phyloP scores from a whole-genome alignment of 192 early-diverging fungal genomes.

The Podila epicladia region DNA sequence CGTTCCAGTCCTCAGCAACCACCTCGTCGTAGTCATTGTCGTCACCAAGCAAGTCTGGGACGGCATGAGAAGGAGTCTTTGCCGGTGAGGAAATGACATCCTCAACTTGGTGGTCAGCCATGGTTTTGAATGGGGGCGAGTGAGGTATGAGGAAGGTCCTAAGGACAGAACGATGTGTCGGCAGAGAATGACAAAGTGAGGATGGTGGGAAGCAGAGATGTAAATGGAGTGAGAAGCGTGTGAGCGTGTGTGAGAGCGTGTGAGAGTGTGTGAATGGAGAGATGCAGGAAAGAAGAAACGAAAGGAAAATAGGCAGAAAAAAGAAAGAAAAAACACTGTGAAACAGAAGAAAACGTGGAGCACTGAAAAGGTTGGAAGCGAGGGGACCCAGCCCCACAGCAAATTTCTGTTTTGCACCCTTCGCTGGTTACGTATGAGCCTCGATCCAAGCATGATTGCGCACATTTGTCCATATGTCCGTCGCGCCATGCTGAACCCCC shows the following conservation, averaged over 20 bases:
- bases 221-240: neutral
- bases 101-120: neutral
- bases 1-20: slow-evolving; percentile 45
- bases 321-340: neutral
- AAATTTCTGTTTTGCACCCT: too few relatives aligned
- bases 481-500: too few relatives aligned
- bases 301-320: slow-evolving; percentile 7
- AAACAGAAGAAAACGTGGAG: slow-evolving; percentile 3
- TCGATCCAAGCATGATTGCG: too few relatives aligned
- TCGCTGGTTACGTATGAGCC: too few relatives aligned
- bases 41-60: neutral
- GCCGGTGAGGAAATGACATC: neutral
- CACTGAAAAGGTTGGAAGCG: neutral
- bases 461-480: too few relatives aligned
- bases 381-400: too few relatives aligned
- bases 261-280: neutral
- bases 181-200: neutral
- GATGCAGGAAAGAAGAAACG: slow-evolving; percentile 1
- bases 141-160: too few relatives aligned
- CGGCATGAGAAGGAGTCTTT: neutral
- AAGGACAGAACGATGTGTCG: too few relatives aligned
- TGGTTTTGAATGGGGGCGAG: too few relatives aligned
- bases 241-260: neutral
- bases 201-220: neutral
- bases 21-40: slow-evolving; percentile 26